These are phyloP conservation scores for Actinomucor elegans DNA, from an alignment of 371 early-diverging fungal genomes.

Conservation along the genomic window DNA sequence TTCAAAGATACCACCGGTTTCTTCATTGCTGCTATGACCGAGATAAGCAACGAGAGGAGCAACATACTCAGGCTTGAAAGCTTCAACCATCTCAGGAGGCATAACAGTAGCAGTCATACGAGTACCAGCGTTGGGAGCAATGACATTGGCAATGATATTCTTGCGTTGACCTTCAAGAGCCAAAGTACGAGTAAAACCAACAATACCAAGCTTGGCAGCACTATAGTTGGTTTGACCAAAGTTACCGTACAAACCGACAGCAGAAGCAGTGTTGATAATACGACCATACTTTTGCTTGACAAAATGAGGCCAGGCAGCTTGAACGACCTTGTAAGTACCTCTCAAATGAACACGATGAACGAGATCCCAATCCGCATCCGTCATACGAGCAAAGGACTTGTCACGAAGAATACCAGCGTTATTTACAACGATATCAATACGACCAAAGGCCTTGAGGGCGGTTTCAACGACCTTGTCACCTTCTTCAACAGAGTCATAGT, in stretches of 20 bases:
- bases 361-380: constrained; percentile 95
- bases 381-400: constrained; percentile 93
- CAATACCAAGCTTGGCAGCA: constrained; percentile 92
- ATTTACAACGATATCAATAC: constrained; percentile 94
- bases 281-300: constrained; percentile 94
- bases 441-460: constrained; percentile 93
- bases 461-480: constrained; percentile 97
- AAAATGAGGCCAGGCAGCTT: constrained; percentile 97
- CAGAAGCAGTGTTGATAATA: constrained; percentile 86
- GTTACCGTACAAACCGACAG: constrained; percentile 98
- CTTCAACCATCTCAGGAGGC: constrained; percentile 94
- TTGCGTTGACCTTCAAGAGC: constrained; percentile 93
- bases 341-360: constrained; percentile 91
- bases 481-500: constrained; percentile 96
- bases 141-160: constrained; percentile 89
- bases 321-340: constrained; percentile 92
- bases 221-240: constrained; percentile 98
- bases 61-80: constrained; percentile 95
- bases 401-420: constrained; percentile 98
- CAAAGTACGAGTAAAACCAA: constrained; percentile 88
- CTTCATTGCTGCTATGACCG: constrained; percentile 79
- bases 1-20: constrained; percentile 90
- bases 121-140: constrained; percentile 98
- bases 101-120: constrained; percentile 96
- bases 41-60: constrained; percentile 93